phyloP scores from a whole-genome alignment of 1,284 basidiomycete species.

The Pseudozyma pruni region DNA sequence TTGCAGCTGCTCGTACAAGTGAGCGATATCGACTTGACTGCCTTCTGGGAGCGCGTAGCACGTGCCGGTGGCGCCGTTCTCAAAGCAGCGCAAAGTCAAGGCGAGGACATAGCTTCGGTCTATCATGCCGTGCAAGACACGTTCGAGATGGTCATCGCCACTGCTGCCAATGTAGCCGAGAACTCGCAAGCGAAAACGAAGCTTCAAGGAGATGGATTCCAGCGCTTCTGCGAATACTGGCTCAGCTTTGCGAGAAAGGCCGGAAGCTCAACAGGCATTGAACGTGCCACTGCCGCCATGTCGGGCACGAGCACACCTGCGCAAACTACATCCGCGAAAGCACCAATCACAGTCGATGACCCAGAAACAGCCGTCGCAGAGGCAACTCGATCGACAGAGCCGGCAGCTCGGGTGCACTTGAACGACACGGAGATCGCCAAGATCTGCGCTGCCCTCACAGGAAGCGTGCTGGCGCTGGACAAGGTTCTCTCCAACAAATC shows the following conservation, averaged over 20 bases:
- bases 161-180: conserved; percentile 21
- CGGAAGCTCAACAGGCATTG: conserved; percentile 29
- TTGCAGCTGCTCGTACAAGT: conserved; percentile 43
- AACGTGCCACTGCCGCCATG: conserved; percentile 34
- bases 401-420: neutral
- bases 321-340: neutral
- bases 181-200: conserved; percentile 12
- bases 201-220: conserved; percentile 27
- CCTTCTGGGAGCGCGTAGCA: conserved; percentile 56
- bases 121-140: conserved; percentile 33
- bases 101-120: conserved; percentile 16
- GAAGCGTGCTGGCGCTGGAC: conserved; percentile 39
- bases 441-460: conserved; percentile 26
- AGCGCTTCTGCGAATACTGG: conserved; percentile 52
- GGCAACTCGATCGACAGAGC: neutral
- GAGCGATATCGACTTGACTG: conserved; percentile 44
- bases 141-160: conserved; percentile 35
- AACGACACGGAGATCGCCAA: conserved; percentile 22
- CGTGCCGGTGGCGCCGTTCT: conserved; percentile 34
- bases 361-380: neutral
- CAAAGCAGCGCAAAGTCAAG: conserved; percentile 21
- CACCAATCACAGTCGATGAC: neutral
- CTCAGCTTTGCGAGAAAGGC: conserved; percentile 42
- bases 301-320: neutral
- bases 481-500: conserved; percentile 23